A percentile compares a stretch with the other conserved stretches of the same genome.
Conservation (phyloP, 2,329 filamentous ascomycete genomes). For the Plectosphaerella sp. region DNA sequence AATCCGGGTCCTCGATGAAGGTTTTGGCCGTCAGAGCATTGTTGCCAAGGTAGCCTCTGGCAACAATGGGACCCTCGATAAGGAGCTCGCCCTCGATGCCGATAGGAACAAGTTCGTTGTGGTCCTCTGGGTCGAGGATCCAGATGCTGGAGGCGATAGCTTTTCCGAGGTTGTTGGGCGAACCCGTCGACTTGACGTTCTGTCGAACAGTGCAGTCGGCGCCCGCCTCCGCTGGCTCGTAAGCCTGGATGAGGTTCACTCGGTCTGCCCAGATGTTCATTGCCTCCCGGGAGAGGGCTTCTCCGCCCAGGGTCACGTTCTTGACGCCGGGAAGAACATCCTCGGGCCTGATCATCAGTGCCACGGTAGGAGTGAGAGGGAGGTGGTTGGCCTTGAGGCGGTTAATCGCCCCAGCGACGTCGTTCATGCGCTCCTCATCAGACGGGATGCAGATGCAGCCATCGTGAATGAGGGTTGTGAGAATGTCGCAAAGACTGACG, state of each 20-base stretch:
- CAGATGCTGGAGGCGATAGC: conserved; percentile 9
- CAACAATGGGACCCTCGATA: conserved; percentile 19
- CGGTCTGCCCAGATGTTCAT: conserved; percentile 11
- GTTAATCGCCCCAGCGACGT: conserved; percentile 9
- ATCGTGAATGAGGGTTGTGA: conserved; percentile 29
- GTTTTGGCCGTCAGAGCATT: background rate
- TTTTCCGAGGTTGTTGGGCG: conserved; percentile 3
- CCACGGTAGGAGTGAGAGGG: conserved; percentile 9
- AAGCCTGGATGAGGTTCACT: background rate
- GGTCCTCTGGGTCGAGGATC: conserved; percentile 17
- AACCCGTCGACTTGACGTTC: background rate
- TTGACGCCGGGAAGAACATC: conserved; percentile 6
- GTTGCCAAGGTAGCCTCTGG: conserved; percentile 9
- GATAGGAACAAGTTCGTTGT: conserved; percentile 14
- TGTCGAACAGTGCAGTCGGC: background rate
- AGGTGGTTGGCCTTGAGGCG: background rate
- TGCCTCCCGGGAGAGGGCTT: conserved; percentile 7
- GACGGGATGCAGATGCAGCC: conserved; percentile 32
- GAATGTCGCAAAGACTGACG: conserved; percentile 30
- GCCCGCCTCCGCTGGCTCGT: background rate
- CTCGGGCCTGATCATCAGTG: conserved; percentile 2
- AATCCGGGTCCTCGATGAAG: conserved; percentile 2
- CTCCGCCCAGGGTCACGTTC: conserved; percentile 7
- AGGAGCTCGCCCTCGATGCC: conserved; percentile 20
- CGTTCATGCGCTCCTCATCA: conserved; percentile 27